Conservation (phyloP, 257 asterid genomes). For the Forsythia suspensa region DNA sequence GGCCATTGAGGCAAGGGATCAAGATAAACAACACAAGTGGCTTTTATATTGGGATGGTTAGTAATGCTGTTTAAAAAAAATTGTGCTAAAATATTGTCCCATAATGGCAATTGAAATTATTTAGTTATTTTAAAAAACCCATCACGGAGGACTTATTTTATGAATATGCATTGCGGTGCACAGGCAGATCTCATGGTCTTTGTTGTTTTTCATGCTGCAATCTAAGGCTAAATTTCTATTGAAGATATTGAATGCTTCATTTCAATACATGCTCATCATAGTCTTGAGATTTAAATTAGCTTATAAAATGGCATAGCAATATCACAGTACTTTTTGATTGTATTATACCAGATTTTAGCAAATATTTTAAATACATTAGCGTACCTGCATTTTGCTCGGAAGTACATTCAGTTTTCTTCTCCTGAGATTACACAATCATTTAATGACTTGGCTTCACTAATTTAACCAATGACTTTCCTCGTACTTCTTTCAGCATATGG, state of each 20-base stretch:
- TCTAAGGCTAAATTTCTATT: constrained; percentile 10
- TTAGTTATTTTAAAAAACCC: not conserved
- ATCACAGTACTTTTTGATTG: not conserved
- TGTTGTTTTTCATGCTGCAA: constrained; percentile 4
- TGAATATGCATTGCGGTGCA: not conserved
- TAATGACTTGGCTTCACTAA: constrained; percentile 19
- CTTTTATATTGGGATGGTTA: constrained; percentile 55
- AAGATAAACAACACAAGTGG: constrained; percentile 80
- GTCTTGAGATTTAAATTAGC: not conserved
- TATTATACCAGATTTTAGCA: not conserved
- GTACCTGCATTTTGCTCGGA: constrained; percentile 9
- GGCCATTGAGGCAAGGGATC: constrained; percentile 78
- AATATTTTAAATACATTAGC: not conserved
- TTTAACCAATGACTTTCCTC: not conserved
- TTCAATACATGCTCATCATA: not conserved
- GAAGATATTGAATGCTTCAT: not conserved
- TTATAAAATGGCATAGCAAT: not conserved
- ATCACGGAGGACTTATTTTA: not conserved
- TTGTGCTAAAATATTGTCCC: constrained; percentile 26
- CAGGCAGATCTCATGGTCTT: constrained; percentile 1
- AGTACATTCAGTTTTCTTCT: not conserved
- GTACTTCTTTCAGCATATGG: constrained; percentile 79
- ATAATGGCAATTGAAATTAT: not conserved
- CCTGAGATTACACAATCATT: constrained; percentile 2
- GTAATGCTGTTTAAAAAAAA: constrained; percentile 50